These are phyloP conservation scores for Stentor roeselii DNA, from an alignment of 73 alveolate genomes.

Conservation along the genomic window DNA sequence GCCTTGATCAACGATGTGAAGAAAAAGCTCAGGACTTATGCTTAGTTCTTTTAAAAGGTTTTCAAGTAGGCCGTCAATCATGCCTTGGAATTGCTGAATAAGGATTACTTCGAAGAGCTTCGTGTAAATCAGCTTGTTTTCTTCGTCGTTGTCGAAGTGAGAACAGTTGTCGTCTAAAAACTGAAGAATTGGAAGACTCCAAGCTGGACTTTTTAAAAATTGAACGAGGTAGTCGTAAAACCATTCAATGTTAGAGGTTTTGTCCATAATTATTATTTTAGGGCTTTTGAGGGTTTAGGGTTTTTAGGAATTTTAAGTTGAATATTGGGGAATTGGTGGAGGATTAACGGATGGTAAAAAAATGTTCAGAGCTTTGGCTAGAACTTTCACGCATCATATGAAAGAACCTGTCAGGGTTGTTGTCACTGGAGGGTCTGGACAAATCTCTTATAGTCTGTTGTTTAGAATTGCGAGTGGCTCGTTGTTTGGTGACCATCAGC, in stretches of 20 bases:
- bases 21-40: constrained; percentile 61
- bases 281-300: too few relatives aligned
- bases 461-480: constrained; percentile 65
- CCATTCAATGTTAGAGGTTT: too few relatives aligned
- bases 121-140: constrained; percentile 73
- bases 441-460: constrained; percentile 72
- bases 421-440: constrained; percentile 92
- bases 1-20: constrained; percentile 46
- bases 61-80: constrained; percentile 72
- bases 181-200: constrained; percentile 64
- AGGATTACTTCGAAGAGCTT: constrained; percentile 37
- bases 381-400: too few relatives aligned
- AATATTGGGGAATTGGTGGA: too few relatives aligned
- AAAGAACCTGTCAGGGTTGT: too few relatives aligned
- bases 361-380: too few relatives aligned
- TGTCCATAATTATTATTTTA: too few relatives aligned
- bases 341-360: too few relatives aligned
- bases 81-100: constrained; percentile 59
- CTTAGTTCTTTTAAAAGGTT: constrained; percentile 72
- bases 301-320: too few relatives aligned
- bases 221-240: constrained; percentile 57
- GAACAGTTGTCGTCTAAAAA: constrained; percentile 72
- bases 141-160: constrained; percentile 81
- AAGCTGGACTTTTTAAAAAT: constrained; percentile 62
- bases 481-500: constrained; percentile 55